phyloP scores from a whole-genome alignment of 495 filamentous ascomycete species.

The Trichoderma parareesei region DNA sequence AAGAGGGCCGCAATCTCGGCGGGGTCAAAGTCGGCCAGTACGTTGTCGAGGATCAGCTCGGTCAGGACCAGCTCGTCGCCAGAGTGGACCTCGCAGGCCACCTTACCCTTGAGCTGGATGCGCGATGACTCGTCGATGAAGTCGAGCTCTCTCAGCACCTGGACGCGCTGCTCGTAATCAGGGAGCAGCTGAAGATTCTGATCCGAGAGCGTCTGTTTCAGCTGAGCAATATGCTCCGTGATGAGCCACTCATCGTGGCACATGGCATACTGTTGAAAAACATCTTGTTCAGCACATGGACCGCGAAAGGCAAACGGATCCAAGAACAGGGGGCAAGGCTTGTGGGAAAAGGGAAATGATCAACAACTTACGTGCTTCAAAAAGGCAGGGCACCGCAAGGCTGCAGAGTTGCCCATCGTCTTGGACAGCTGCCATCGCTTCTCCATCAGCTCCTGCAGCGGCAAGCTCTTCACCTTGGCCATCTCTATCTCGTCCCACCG shows the following conservation, averaged over 20 bases:
- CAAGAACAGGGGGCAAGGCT: neutral
- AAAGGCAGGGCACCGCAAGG: conserved; percentile 64
- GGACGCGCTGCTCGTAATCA: conserved; percentile 92
- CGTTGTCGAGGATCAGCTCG: conserved; percentile 92
- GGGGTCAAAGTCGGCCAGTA: conserved; percentile 88
- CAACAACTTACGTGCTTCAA: conserved; percentile 65
- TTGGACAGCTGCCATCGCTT: conserved; percentile 54
- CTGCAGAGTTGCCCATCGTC: conserved; percentile 49
- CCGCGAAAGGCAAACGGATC: neutral
- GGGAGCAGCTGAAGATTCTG: conserved; percentile 96
- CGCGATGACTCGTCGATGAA: conserved; percentile 80
- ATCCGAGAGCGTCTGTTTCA: conserved; percentile 84
- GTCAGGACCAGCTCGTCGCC: conserved; percentile 96
- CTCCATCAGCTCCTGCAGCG: conserved; percentile 63
- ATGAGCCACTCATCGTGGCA: conserved; percentile 91
- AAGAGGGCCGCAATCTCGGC: conserved; percentile 94
- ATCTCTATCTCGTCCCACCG: conserved; percentile 86
- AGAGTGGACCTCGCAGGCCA: conserved; percentile 96
- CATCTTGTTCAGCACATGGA: too few relatives aligned
- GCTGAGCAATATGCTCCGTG: conserved; percentile 76
- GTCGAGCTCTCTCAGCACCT: conserved; percentile 78
- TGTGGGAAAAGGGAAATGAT: neutral
- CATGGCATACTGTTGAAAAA: conserved; percentile 58
- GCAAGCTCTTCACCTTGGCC: conserved; percentile 66
- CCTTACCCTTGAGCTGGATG: conserved; percentile 93